phyloP scores from a whole-genome alignment of 768 basidiomycete genomes.

The Chalciporus chontae region DNA sequence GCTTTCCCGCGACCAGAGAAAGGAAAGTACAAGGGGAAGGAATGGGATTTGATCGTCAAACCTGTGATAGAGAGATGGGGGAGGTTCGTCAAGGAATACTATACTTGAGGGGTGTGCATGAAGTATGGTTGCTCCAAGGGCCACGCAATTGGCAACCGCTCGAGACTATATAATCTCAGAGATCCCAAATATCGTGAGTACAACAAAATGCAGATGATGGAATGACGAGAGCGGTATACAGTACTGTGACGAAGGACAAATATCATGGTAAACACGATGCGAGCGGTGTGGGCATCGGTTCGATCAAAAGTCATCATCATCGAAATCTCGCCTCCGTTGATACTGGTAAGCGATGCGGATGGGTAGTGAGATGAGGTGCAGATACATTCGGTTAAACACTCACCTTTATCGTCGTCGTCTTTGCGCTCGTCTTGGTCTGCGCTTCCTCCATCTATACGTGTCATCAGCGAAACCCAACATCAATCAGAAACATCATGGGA shows the following conservation, averaged over 20 bases:
- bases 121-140: not conserved
- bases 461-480: constrained; percentile 13
- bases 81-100: constrained; percentile 44
- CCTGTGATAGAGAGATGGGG: constrained; percentile 82
- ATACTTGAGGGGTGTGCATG: constrained; percentile 16
- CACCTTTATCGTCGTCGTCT: constrained; percentile 61
- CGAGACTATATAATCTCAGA: not conserved
- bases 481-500: not conserved
- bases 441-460: constrained; percentile 50
- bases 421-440: constrained; percentile 44
- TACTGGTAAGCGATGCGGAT: constrained; percentile 36
- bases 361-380: not conserved
- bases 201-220: not conserved
- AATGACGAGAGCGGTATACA: not conserved
- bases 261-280: no score
- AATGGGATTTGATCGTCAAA: constrained; percentile 73
- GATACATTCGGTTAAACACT: constrained; percentile 6
- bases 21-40: constrained; percentile 57
- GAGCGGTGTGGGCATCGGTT: not conserved
- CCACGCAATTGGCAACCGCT: no score
- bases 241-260: not conserved
- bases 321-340: constrained; percentile 62
- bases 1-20: constrained; percentile 53
- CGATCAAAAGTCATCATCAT: constrained; percentile 55
- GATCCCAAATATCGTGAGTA: not conserved